Conservation (phyloP, 768 basidiomycete genomes). For the Boletus rubescentipes region DNA sequence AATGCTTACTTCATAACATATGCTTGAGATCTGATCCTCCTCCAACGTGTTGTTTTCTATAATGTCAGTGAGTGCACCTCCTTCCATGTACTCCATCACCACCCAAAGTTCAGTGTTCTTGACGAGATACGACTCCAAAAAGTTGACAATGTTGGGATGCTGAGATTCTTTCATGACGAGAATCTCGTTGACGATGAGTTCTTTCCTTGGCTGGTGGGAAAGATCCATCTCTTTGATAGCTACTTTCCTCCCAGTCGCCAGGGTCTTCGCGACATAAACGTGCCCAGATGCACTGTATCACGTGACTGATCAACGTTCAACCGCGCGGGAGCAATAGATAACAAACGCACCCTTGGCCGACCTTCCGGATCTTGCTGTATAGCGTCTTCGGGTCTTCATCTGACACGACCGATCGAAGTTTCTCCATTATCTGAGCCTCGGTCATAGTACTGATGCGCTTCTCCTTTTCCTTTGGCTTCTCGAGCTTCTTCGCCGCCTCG, state of each 20-base stretch:
- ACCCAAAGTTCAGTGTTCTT: slow-evolving; percentile 92
- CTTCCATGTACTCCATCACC: slow-evolving; percentile 99
- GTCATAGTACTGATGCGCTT: slow-evolving; percentile 95
- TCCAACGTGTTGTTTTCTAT: slow-evolving; percentile 96
- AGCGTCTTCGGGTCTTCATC: slow-evolving; percentile 83
- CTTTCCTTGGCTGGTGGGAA: slow-evolving; percentile 92
- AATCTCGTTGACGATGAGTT: slow-evolving; percentile 97
- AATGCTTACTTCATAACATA: slow-evolving; percentile 78
- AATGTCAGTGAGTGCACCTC: slow-evolving; percentile 94
- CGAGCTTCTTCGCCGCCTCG: slow-evolving; percentile 70
- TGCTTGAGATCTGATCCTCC: slow-evolving; percentile 93
- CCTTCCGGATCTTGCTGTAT: slow-evolving; percentile 98
- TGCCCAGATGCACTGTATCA: slow-evolving; percentile 85
- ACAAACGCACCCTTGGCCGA: slow-evolving; percentile 88
- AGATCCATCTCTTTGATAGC: slow-evolving; percentile 99
- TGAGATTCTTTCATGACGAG: slow-evolving; percentile 99
- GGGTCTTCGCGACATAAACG: slow-evolving; percentile 94
- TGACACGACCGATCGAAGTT: slow-evolving; percentile 84
- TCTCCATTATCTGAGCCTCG: slow-evolving; percentile 98
- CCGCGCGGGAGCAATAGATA: not conserved
- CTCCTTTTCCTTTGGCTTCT: slow-evolving; percentile 56
- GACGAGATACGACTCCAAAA: slow-evolving; percentile 86
- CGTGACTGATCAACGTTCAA: slow-evolving; percentile 2
- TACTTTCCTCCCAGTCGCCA: slow-evolving; percentile 81
- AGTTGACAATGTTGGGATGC: slow-evolving; percentile 97